Percentiles rank a stretch among this genome's conserved stretches.
phyloP scores from a whole-genome alignment of 768 basidiomycete genomes.

The Macrolepiota albuminosa region DNA sequence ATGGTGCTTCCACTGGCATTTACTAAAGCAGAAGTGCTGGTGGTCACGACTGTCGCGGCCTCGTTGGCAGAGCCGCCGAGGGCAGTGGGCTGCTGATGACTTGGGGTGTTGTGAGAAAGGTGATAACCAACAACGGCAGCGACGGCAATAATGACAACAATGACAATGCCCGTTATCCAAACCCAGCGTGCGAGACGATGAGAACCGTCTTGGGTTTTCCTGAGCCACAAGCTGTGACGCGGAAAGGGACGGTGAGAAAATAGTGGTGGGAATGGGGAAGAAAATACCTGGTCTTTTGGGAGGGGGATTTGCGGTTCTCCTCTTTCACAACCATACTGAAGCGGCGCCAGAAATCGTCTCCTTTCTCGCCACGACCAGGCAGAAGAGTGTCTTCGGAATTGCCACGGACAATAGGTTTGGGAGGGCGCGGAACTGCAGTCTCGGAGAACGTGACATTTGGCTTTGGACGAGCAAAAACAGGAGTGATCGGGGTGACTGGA shows the following conservation, averaged over 20 bases:
- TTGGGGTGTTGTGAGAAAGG: slow-evolving; percentile 43
- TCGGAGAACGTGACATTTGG: slow-evolving; percentile 40
- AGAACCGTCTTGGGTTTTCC: slow-evolving; percentile 51
- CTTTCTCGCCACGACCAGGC: slow-evolving; percentile 64
- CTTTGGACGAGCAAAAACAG: slow-evolving; percentile 67
- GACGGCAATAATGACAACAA: slow-evolving; percentile 48
- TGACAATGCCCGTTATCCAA: slow-evolving; percentile 58
- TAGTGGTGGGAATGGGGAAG: no score
- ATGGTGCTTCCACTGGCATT: slow-evolving; percentile 15
- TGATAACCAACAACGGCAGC: slow-evolving; percentile 61
- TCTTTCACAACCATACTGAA: slow-evolving; percentile 82
- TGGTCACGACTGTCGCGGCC: slow-evolving; percentile 19
- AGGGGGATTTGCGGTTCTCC: slow-evolving; percentile 36
- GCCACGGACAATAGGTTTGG: slow-evolving; percentile 59
- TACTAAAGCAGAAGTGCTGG: slow-evolving; percentile 6
- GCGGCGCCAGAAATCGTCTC: slow-evolving; percentile 83
- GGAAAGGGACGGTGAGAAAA: no score
- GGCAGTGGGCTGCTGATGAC: slow-evolving; percentile 50
- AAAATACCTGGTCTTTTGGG: slow-evolving; percentile 35
- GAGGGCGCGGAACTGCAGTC: slow-evolving; percentile 24
- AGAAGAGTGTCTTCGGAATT: slow-evolving; percentile 63
- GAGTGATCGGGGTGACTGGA: slow-evolving; percentile 74
- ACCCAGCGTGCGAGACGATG: slow-evolving; percentile 61
- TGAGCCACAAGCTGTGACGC: slow-evolving; percentile 50
- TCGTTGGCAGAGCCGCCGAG: slow-evolving; percentile 61